Conservation (phyloP, 306 rosid genomes). For the Cicer arietinum region DNA sequence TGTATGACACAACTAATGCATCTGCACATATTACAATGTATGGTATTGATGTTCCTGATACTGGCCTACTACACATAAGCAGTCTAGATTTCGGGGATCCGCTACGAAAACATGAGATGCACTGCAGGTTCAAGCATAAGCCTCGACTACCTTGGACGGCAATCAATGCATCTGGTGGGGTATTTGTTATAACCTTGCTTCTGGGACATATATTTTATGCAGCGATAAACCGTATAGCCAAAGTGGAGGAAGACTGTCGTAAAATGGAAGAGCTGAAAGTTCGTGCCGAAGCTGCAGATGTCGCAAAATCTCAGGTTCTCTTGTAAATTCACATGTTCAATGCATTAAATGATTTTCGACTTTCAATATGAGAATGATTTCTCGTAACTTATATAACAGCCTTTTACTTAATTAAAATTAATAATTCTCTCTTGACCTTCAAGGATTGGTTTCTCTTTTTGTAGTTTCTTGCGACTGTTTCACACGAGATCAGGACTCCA, state of each 20-base stretch:
- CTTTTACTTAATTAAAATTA: conserved; percentile 14
- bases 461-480: conserved; percentile 97
- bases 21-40: conserved; percentile 83
- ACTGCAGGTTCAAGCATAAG: conserved; percentile 91
- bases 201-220: conserved; percentile 82
- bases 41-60: conserved; percentile 77
- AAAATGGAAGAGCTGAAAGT: conserved; percentile 69
- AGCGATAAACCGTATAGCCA: conserved; percentile 76
- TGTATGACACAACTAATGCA: conserved; percentile 84
- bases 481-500: conserved; percentile 99
- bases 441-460: conserved; percentile 43
- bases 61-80: conserved; percentile 75
- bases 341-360: conserved; percentile 30
- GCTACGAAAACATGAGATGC: conserved; percentile 94
- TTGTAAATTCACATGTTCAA: conserved; percentile 3
- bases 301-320: conserved; percentile 88
- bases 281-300: conserved; percentile 98
- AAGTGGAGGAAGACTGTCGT: conserved; percentile 80
- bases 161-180: conserved; percentile 64
- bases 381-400: background rate
- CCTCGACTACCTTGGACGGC: conserved; percentile 84
- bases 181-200: conserved; percentile 79
- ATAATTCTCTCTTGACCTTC: conserved; percentile 16
- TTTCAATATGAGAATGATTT: conserved; percentile 15
- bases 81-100: conserved; percentile 95